A percentile compares a stretch with the other conserved stretches of the same genome.
phyloP scores from a whole-genome alignment of 768 basidiomycete species.

The Coprinopsis marcescibilis region DNA sequence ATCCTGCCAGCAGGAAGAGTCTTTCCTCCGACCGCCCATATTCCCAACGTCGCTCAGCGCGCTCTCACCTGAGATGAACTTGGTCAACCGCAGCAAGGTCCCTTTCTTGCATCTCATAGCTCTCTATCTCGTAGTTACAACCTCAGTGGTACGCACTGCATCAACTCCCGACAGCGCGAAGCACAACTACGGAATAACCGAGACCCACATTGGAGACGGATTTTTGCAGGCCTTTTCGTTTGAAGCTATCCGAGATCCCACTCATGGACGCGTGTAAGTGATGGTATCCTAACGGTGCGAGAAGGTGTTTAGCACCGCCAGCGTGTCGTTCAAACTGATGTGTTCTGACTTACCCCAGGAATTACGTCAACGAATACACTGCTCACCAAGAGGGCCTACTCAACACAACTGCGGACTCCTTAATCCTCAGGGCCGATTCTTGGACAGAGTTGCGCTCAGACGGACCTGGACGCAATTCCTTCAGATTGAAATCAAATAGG shows the following conservation, averaged over 20 bases:
- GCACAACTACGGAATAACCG: conserved; percentile 18
- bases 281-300: neutral
- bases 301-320: too few species aligned
- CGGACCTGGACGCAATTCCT: conserved; percentile 46
- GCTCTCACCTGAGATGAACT: too few species aligned
- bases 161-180: neutral
- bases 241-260: conserved; percentile 49
- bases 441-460: conserved; percentile 32
- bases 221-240: conserved; percentile 46
- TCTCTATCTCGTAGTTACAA: too few species aligned
- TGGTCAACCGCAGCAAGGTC: too few species aligned
- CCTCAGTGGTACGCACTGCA: too few species aligned
- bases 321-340: too few species aligned
- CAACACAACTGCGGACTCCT: conserved; percentile 33
- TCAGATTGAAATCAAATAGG: conserved; percentile 45
- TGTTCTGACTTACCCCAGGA: conserved; percentile 18
- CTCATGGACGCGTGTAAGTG: conserved; percentile 55
- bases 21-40: too few species aligned
- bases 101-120: too few species aligned
- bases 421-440: conserved; percentile 43
- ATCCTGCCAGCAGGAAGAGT: too few species aligned
- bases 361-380: conserved; percentile 30
- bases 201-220: conserved; percentile 34
- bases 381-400: conserved; percentile 42
- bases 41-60: too few species aligned